These are phyloP conservation scores for Circinella minor DNA, from an alignment of 371 early-diverging fungal genomes.

Conservation along the genomic window DNA sequence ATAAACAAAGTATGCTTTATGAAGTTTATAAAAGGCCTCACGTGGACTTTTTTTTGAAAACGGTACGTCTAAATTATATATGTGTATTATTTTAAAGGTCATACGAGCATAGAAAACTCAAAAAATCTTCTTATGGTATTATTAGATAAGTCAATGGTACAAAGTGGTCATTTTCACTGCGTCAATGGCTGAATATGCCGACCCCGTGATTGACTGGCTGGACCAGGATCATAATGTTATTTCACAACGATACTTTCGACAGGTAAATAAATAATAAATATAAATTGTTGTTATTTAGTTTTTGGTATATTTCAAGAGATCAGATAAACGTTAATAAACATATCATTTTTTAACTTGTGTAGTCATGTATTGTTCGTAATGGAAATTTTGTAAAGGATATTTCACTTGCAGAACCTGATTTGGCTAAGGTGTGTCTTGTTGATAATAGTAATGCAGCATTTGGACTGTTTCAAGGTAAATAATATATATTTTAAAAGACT, in stretches of 20 bases:
- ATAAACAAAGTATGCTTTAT: conserved; percentile 88
- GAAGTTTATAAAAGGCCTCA: conserved; percentile 97
- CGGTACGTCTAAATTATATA: conserved; percentile 53
- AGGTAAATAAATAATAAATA: conserved; percentile 43
- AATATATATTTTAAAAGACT: not conserved
- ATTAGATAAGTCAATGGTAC: conserved; percentile 93
- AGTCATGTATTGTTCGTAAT: conserved; percentile 74
- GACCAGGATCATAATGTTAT: conserved; percentile 83
- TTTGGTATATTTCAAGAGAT: too few species aligned
- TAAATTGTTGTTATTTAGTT: too few species aligned
- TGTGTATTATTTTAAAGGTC: not conserved
- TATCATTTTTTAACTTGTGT: too few species aligned
- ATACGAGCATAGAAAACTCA: not conserved
- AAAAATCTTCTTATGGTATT: not conserved
- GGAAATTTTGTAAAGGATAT: conserved; percentile 92
- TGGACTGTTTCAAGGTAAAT: conserved; percentile 79
- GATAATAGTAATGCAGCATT: conserved; percentile 92
- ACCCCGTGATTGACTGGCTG: conserved; percentile 96
- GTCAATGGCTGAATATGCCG: conserved; percentile 96
- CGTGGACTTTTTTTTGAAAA: conserved; percentile 92
- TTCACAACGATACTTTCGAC: conserved; percentile 83
- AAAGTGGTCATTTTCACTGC: conserved; percentile 98
- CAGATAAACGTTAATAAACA: too few species aligned
- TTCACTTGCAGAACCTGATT: conserved; percentile 77
- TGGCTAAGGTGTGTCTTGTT: conserved; percentile 87